Base-by-base conservation (phyloP, 768 basidiomycete genomes). In the Trametes villosa region DNA sequence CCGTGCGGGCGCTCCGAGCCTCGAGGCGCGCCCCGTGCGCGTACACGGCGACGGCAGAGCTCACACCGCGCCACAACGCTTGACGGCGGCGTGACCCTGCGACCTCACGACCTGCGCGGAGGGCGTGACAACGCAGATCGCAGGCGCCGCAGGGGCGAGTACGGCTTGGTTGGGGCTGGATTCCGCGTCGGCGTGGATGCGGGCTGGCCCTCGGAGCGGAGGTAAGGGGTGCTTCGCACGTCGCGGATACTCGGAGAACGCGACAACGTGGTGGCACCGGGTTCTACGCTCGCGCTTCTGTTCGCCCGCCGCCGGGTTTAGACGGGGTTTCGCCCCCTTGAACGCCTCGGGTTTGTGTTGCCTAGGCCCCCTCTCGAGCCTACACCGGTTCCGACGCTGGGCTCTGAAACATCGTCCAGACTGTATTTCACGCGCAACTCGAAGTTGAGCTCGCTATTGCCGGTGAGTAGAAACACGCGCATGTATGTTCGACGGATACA, bases 11-110 rank as follows among this genome's bases (percentile, higher is more conserved):
- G 57, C 57, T 59, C 57, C 57, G 57, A 52, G 44, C 49, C 57
- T 52, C 57, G 57, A 45, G 50, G 57, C 51, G 24, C 41, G 57
- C 36, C 57, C 51, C 57, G 57, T 49, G 57, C 41, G 22, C 48
- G 20, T 3, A 8, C 30, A 9, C 22, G 42, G 44, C 30, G 34
- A 38, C 26, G 17, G 26, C 20, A 12, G 33, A 26, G 31, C 31
- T 55, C 5, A 13, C 26, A 12, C 22, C 30, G 53, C 31, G 31
- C 42, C 20, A 31, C 12, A 26, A 12, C 13, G 3, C 49, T 44
- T 44, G 9, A 24, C 38, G 5, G 15, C 42, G n/a, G n/a, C n/a
- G n/a, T n/a, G n/a, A n/a, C n/a, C n/a, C n/a, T n/a, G n/a, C n/a
- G n/a, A n/a, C n/a, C n/a, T n/a, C n/a, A n/a, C n/a, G n/a, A n/a